phyloP scores from a whole-genome alignment of 2,329 filamentous ascomycete species.

The Penicillium sp. region DNA sequence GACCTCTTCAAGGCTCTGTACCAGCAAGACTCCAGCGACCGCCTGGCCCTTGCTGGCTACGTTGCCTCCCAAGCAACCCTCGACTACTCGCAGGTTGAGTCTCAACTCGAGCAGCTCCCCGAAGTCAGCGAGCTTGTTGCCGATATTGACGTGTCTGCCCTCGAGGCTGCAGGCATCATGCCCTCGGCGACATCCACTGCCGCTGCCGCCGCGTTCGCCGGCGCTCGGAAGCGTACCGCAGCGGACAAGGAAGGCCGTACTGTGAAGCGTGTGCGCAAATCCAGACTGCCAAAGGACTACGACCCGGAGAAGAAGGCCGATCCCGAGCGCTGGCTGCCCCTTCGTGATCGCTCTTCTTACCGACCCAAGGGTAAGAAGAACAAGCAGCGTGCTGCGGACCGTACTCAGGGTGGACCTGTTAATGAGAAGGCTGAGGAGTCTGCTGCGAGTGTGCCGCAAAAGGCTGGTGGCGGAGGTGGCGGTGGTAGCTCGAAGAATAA shows the following conservation, averaged over 20 bases:
- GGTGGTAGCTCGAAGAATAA: slow-evolving; percentile 50
- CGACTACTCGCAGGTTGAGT: slow-evolving; percentile 41
- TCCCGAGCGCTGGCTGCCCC: slow-evolving; percentile 88
- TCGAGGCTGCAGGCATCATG: slow-evolving; percentile 51
- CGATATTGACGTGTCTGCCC: slow-evolving; percentile 48
- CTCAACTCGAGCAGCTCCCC: slow-evolving; percentile 45
- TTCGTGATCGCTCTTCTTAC: slow-evolving; percentile 87
- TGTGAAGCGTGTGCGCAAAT: slow-evolving; percentile 51
- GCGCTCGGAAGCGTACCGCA: slow-evolving; percentile 47
- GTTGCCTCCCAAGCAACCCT: slow-evolving; percentile 75
- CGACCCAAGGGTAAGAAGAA: slow-evolving; percentile 90
- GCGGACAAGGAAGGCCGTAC: slow-evolving; percentile 36
- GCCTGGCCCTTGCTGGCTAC: slow-evolving; percentile 76
- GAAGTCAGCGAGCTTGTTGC: slow-evolving; percentile 47
- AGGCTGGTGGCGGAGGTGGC: slow-evolving; percentile 37
- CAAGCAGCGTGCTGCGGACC: slow-evolving; percentile 75
- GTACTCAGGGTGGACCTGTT: slow-evolving; percentile 83
- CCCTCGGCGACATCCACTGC: slow-evolving; percentile 39
- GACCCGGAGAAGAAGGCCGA: slow-evolving; percentile 80
- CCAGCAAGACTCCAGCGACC: slow-evolving; percentile 65
- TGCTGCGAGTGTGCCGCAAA: slow-evolving; percentile 36
- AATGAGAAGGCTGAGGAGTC: slow-evolving; percentile 69
- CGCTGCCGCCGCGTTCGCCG: slow-evolving; percentile 38
- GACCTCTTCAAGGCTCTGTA: slow-evolving; percentile 78
- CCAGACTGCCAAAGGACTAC: slow-evolving; percentile 53